phyloP scores from a whole-genome alignment of 2,329 filamentous ascomycete genomes.

The Hypoxylon sp. region DNA sequence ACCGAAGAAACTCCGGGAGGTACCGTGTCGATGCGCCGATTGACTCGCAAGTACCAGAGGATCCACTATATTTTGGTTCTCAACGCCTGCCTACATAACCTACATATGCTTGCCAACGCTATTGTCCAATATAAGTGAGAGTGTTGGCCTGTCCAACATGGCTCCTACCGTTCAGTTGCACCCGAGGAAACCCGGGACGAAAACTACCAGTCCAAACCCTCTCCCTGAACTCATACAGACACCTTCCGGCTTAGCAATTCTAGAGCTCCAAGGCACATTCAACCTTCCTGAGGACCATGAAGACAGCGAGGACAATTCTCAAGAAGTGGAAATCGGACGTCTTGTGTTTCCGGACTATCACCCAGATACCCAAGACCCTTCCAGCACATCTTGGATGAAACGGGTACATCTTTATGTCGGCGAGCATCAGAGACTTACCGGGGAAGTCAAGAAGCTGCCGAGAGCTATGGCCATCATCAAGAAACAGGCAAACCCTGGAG shows the following conservation, averaged over 20 bases:
- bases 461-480: conserved; percentile 84
- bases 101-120: neutral
- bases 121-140: conserved; percentile 1
- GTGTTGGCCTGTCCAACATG: conserved; percentile 40
- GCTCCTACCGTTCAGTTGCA: conserved; percentile 58
- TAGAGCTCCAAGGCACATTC: conserved; percentile 93
- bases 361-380: conserved; percentile 59
- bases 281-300: conserved; percentile 71
- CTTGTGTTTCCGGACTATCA: conserved; percentile 84
- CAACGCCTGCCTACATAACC: too few species aligned
- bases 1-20: conserved; percentile 40
- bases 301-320: conserved; percentile 50
- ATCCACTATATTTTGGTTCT: conserved; percentile 13
- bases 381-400: conserved; percentile 86
- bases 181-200: conserved; percentile 49
- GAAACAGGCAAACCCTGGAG: conserved; percentile 59
- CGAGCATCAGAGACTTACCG: conserved; percentile 86
- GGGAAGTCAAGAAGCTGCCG: conserved; percentile 88
- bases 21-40: conserved; percentile 19
- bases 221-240: conserved; percentile 89
- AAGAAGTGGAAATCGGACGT: conserved; percentile 72
- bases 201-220: conserved; percentile 58
- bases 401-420: conserved; percentile 89
- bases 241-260: conserved; percentile 86
- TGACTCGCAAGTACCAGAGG: conserved; percentile 1